These are phyloP conservation scores for Madurella mycetomatis DNA, from an alignment of 2,329 filamentous ascomycete species.

Conservation along the genomic window DNA sequence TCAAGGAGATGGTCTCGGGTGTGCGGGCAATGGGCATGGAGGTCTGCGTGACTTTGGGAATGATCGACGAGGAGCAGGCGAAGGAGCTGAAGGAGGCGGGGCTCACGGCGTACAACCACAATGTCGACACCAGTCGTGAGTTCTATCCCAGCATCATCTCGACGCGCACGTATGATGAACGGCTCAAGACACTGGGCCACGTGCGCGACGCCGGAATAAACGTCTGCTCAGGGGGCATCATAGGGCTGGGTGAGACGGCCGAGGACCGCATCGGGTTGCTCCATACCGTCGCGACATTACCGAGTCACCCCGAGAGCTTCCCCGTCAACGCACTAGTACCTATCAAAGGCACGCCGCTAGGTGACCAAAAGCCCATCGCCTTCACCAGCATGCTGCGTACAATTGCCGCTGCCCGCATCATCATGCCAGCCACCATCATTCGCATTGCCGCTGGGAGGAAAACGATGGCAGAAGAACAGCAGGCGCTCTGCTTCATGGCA, in stretches of 20 bases:
- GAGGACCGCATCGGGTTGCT: conserved; percentile 78
- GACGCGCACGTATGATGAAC: conserved; percentile 82
- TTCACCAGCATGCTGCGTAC: conserved; percentile 78
- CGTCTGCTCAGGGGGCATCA: conserved; percentile 84
- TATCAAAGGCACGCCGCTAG: conserved; percentile 83
- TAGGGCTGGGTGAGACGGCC: conserved; percentile 76
- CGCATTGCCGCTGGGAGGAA: conserved; percentile 80
- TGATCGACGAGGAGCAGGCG: conserved; percentile 81
- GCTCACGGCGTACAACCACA: conserved; percentile 90
- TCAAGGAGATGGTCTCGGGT: conserved; percentile 80
- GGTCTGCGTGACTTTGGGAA: conserved; percentile 86
- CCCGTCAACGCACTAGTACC: conserved; percentile 88
- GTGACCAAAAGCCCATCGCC: conserved; percentile 65
- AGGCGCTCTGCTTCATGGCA: conserved; percentile 83
- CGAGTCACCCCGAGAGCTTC: conserved; percentile 81
- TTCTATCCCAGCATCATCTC: conserved; percentile 85
- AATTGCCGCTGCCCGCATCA: conserved; percentile 74
- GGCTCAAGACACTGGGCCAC: conserved; percentile 70
- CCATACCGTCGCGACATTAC: conserved; percentile 75
- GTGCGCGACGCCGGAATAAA: conserved; percentile 84
- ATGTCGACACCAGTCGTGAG: conserved; percentile 84
- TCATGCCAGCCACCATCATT: conserved; percentile 83
- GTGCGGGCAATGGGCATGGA: conserved; percentile 83
- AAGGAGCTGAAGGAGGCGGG: conserved; percentile 78
- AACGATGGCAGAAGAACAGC: conserved; percentile 82